Evolutionary conservation across 1,284 basidiomycete species (phyloP).

Genomic region (Salmacisia buchloeana): DNA sequence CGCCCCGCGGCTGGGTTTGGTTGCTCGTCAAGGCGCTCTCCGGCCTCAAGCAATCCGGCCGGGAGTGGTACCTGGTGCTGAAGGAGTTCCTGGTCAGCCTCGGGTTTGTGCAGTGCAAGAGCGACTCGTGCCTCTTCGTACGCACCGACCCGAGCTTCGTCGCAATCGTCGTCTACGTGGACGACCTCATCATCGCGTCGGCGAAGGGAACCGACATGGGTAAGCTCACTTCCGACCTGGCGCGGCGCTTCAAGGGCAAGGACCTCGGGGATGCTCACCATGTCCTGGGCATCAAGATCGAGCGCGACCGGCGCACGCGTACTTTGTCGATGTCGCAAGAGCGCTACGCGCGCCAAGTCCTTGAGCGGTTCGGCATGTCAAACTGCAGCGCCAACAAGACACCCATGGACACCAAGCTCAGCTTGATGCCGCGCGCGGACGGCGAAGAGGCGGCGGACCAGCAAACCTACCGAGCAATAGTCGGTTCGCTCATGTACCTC

Average conservation of each 20-base stretch:
- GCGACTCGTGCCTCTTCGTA: neutral
- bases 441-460: neutral
- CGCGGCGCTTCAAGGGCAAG: neutral
- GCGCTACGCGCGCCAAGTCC: neutral
- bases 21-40: neutral
- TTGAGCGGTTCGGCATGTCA: neutral
- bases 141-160: neutral
- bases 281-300: neutral
- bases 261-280: neutral
- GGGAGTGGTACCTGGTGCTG: neutral
- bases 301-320: neutral
- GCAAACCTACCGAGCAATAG: neutral
- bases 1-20: neutral
- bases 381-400: neutral
- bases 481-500: slow-evolving; percentile 54
- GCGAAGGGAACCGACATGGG: neutral
- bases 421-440: neutral
- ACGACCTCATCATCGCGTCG: neutral
- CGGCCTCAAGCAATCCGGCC: neutral
- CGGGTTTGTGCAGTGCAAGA: neutral
- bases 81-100: neutral
- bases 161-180: neutral
- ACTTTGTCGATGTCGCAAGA: neutral
- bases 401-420: neutral
- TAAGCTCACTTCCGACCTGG: neutral